Base-by-base conservation (phyloP, 2,329 filamentous ascomycete genomes). In the Arthroderma uncinatum region DNA sequence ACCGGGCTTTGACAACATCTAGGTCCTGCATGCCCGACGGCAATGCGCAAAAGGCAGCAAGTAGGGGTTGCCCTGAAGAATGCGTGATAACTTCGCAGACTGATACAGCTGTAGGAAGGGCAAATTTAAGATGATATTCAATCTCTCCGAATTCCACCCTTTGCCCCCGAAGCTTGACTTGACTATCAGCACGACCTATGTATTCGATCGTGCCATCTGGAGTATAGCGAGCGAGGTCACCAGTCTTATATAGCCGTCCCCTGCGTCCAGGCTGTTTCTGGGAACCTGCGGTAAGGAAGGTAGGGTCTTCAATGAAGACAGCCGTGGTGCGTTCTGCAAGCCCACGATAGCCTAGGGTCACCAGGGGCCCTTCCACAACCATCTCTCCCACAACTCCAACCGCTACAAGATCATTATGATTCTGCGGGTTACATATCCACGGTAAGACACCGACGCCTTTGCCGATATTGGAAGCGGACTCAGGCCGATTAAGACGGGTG, bases 131-230 rank as follows among this genome's bases (percentile, higher is more conserved):
- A 21, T 25, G 12, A 23, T 54, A 21, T 34, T 70, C 69, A 21
- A 78, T 66, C 4, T 79, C 78, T 2, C 63, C 59, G 10, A 80
- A 73, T 68, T 81, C 84, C 47, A 82, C 77, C 52, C 81, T 71
- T 61, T 78, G 81, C 28, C 84, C 85, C 2, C 74, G 71, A 19
- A 84, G 67, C 67, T 85, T 85, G 57, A 82, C 77, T 65, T 81
- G 81, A 36, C 76, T 75, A 60, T 84, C 82, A 60, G 79, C 81
- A 40, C 82, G 74, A 1, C 80, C 80, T 8, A 81, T 23, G 34
- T 50, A 56, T 16, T 25, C 10, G 8, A 58, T 6, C 1, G 16
- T n/a, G 3, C 57, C 57, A 37, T 57, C 36, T 9, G 21, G 5
- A 10, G 14, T 39, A 8, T 57, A 52, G 8, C 40, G 14, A 36